Conservation (phyloP, 2,329 filamentous ascomycete species). For the Hymenoscyphus albidus region DNA sequence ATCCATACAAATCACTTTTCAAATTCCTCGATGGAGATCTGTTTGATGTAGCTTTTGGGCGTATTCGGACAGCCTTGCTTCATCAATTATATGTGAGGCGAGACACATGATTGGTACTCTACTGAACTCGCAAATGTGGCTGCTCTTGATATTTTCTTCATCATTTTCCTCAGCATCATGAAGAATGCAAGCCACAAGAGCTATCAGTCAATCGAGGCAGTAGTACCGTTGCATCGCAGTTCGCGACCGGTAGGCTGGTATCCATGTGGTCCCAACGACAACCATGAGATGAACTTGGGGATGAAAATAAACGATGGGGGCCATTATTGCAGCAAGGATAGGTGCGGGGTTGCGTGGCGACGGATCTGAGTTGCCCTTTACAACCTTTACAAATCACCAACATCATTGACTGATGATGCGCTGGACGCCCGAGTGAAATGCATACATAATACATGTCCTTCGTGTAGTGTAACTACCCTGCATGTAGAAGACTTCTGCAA, state of each 20-base stretch:
- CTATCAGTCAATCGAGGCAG: neutral
- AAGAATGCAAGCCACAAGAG: neutral
- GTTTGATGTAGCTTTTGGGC: neutral
- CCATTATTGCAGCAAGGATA: neutral
- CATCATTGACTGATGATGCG: neutral
- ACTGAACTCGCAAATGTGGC: neutral
- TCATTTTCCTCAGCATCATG: neutral
- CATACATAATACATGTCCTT: neutral
- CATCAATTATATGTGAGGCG: neutral
- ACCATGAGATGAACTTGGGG: neutral
- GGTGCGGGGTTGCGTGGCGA: neutral
- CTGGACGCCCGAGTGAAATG: neutral
- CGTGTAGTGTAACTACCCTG: neutral
- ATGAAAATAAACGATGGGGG: neutral
- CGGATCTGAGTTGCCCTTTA: neutral
- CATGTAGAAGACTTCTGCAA: neutral
- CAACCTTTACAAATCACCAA: neutral
- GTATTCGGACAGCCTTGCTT: neutral
- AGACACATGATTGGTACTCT: neutral
- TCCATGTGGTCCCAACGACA: neutral
- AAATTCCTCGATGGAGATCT: neutral
- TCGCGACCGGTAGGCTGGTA: neutral
- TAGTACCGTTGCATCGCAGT: neutral
- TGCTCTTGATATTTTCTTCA: neutral
- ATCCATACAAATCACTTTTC: neutral